Base-by-base conservation (phyloP, 2,329 filamentous ascomycete genomes). In the Sporothrix protearum region DNA sequence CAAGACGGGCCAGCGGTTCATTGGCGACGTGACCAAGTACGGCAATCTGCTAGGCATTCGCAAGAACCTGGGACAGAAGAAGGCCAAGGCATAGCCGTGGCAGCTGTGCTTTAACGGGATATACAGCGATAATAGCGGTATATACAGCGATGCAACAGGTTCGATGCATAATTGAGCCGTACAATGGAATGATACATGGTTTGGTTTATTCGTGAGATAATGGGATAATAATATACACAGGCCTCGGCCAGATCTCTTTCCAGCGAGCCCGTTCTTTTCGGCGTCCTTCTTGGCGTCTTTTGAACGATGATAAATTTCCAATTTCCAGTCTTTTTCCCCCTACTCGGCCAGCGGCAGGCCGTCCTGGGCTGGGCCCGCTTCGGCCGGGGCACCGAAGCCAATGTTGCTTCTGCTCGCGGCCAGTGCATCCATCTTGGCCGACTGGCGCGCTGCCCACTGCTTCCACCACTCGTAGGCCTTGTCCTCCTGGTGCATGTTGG, bases 401-500 rank as follows among this genome's bases (percentile, higher is more conserved):
- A 82, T 80, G 71, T 86, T 83, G 33, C 82, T 81, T 4, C 81
- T 79, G 66, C 78, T 81, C 28, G 81, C 77, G 72, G 84, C 81
- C 64, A 81, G 77, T 30, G 81, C 78, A 72, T 84, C 81, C 63
- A 82, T 75, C 71, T 78, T 80, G 71, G 79, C 80, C 69, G 84
- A 81, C 78, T 87, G 79, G 73, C 80, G 81, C 66, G 78, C 78
- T 2, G 94, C 93, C 92, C 93, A 97, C 33, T 78, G 78, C 85
- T 94, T 95, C 96, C 96, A 99, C 74, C 85, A 83, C 81, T 97
- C 92, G 80, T 89, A 97, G 73, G 89, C 85, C 76, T 86, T 82
- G 81, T 96, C 89, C 82, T 99, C 96, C 69, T 97, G 85, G 74
- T 90, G 84, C 88, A 96, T 92, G 75, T 92, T 89, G 71, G 97